Evolutionary conservation across 371 early-diverging fungal species (phyloP).

Genomic region (Rhizopus stolonifer): DNA sequence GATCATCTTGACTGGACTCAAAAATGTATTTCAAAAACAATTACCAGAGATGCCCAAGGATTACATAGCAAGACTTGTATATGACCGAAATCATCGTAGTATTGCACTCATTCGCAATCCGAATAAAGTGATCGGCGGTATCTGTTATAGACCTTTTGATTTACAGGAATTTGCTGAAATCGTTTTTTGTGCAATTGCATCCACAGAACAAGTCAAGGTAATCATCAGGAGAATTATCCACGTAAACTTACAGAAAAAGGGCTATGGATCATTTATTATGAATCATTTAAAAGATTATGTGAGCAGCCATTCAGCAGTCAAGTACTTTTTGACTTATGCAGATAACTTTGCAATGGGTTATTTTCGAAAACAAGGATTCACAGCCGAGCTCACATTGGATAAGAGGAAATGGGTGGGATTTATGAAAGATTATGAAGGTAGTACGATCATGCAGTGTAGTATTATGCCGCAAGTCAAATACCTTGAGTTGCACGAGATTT

Average conservation of each 20-base stretch:
- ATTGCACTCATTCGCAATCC: constrained; percentile 67
- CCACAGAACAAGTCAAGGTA: constrained; percentile 90
- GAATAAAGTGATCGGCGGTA: constrained; percentile 91
- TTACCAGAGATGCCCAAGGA: constrained; percentile 99
- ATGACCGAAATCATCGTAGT: constrained; percentile 88
- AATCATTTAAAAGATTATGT: constrained; percentile 93
- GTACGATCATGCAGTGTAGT: constrained; percentile 92
- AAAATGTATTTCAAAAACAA: constrained; percentile 97
- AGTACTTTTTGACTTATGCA: constrained; percentile 98
- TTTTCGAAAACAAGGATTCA: constrained; percentile 99
- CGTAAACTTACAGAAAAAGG: too few relatives aligned
- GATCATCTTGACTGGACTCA: constrained; percentile 90
- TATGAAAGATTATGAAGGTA: constrained; percentile 99
- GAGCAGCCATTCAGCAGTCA: constrained; percentile 60
- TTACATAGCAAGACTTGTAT: constrained; percentile 97
- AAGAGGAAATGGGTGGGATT: constrained; percentile 95
- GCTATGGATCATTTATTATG: constrained; percentile 94
- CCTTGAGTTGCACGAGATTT: constrained; percentile 53
- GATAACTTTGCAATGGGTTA: constrained; percentile 99
- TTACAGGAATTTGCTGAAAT: constrained; percentile 96
- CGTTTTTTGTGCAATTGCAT: constrained; percentile 98
- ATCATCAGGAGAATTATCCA: too few relatives aligned
- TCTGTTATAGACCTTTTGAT: constrained; percentile 94
- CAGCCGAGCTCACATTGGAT: constrained; percentile 92
- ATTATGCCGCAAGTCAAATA: constrained; percentile 61